Conservation (phyloP, 495 filamentous ascomycete genomes). For the Penicillium roqueforti region DNA sequence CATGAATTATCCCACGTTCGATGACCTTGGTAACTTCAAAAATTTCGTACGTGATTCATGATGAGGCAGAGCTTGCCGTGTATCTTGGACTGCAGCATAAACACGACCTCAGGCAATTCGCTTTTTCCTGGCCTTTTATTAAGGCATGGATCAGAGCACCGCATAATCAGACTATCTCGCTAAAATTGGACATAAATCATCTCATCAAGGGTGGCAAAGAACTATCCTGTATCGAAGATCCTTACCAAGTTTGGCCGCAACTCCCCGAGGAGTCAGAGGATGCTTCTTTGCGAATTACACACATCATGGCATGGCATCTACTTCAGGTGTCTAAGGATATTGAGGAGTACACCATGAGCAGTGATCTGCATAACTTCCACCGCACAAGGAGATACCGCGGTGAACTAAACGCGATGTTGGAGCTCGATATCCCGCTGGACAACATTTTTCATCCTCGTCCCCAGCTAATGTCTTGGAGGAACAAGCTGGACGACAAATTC, state of each 20-base stretch:
- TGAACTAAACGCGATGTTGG: not conserved
- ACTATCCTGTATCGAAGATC: not conserved
- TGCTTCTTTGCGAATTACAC: not conserved
- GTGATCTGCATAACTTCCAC: not conserved
- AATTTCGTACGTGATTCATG: not conserved
- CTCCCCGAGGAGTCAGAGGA: not conserved
- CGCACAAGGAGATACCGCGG: not conserved
- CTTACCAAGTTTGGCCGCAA: not conserved
- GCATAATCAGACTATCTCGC: not conserved
- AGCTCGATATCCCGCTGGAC: not conserved
- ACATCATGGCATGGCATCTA: slow-evolving; percentile 1
- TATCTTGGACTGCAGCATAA: not conserved
- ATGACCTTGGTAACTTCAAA: not conserved
- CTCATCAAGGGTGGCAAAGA: not conserved
- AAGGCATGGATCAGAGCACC: not conserved
- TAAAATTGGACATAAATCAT: not conserved
- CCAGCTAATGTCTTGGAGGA: not conserved
- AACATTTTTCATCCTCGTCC: not conserved
- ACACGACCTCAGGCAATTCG: not conserved
- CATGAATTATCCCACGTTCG: not conserved
- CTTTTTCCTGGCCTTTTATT: not conserved
- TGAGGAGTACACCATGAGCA: not conserved
- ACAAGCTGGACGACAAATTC: not conserved
- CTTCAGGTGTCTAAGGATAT: not conserved
- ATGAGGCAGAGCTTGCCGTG: not conserved